Conservation (phyloP, 2,329 filamentous ascomycete species). For the Cladorrhinum sp. region DNA sequence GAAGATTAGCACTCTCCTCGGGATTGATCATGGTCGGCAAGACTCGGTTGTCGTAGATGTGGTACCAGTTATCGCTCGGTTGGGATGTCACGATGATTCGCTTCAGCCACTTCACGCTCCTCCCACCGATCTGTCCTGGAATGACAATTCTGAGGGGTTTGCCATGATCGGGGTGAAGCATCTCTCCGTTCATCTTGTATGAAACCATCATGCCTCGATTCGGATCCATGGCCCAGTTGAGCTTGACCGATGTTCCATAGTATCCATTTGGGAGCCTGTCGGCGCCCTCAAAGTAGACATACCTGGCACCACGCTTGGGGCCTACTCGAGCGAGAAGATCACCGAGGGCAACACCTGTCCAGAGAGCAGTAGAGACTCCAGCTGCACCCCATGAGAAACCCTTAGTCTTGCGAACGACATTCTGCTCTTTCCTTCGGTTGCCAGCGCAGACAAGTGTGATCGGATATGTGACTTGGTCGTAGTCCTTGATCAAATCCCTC, state of each 20-base stretch:
- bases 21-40: constrained; percentile 83
- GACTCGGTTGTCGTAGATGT: constrained; percentile 90
- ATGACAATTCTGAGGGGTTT: constrained; percentile 79
- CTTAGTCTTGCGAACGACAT: constrained; percentile 83
- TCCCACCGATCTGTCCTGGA: constrained; percentile 85
- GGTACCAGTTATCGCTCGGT: constrained; percentile 92
- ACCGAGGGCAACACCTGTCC: constrained; percentile 75
- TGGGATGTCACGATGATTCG: constrained; percentile 71
- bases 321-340: constrained; percentile 67
- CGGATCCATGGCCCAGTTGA: constrained; percentile 83
- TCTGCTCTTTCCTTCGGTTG: constrained; percentile 90
- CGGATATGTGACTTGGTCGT: constrained; percentile 79
- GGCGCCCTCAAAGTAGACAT: constrained; percentile 88
- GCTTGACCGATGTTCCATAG: constrained; percentile 83
- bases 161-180: constrained; percentile 78
- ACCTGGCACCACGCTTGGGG: constrained; percentile 68
- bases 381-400: constrained; percentile 93
- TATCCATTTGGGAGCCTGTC: constrained; percentile 84
- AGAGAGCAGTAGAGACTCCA: constrained; percentile 81
- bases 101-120: constrained; percentile 92
- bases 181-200: constrained; percentile 86
- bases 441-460: constrained; percentile 89
- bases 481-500: constrained; percentile 67
- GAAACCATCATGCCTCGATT: constrained; percentile 83
- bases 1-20: constrained; percentile 70